Evolutionary conservation across 2,329 filamentous ascomycete species (phyloP).

Genomic region (Aspergillus glaucus): DNA sequence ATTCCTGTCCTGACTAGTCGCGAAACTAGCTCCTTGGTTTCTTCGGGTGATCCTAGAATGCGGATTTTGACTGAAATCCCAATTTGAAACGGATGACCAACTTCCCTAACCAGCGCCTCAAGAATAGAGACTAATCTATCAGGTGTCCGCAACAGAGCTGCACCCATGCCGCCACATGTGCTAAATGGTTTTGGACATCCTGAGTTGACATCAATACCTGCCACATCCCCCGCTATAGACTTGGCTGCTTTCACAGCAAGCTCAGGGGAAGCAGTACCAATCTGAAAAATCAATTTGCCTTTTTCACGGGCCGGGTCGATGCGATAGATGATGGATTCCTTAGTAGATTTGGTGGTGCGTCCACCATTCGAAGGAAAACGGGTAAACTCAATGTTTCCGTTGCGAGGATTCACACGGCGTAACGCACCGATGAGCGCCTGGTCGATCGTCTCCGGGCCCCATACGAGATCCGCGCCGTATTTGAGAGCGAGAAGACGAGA

Average conservation of each 20-base stretch:
- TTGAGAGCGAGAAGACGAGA: slow-evolving; percentile 82
- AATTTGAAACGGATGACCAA: slow-evolving; percentile 72
- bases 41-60: slow-evolving; percentile 67
- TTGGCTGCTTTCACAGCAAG: slow-evolving; percentile 78
- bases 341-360: slow-evolving; percentile 13
- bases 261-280: slow-evolving; percentile 79
- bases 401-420: slow-evolving; percentile 67
- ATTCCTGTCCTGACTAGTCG: slow-evolving; percentile 81
- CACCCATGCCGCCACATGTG: slow-evolving; percentile 90
- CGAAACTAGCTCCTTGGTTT: slow-evolving; percentile 71
- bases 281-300: slow-evolving; percentile 75
- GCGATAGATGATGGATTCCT: slow-evolving; percentile 72
- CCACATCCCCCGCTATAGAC: slow-evolving; percentile 78
- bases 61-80: slow-evolving; percentile 97
- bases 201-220: slow-evolving; percentile 93
- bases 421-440: slow-evolving; percentile 82
- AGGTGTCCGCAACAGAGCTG: slow-evolving; percentile 77
- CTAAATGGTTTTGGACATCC: slow-evolving; percentile 98
- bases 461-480: slow-evolving; percentile 94
- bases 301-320: slow-evolving; percentile 73
- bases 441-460: slow-evolving; percentile 96
- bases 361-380: slow-evolving; percentile 34
- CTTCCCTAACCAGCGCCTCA: slow-evolving; percentile 70
- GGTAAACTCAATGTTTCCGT: slow-evolving; percentile 78
- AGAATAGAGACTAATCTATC: slow-evolving; percentile 80